Evolutionary conservation across 1,284 basidiomycete genomes (phyloP), one percentile per base, ranked within the genome.

Genomic region (Moniliella sp.): DNA sequence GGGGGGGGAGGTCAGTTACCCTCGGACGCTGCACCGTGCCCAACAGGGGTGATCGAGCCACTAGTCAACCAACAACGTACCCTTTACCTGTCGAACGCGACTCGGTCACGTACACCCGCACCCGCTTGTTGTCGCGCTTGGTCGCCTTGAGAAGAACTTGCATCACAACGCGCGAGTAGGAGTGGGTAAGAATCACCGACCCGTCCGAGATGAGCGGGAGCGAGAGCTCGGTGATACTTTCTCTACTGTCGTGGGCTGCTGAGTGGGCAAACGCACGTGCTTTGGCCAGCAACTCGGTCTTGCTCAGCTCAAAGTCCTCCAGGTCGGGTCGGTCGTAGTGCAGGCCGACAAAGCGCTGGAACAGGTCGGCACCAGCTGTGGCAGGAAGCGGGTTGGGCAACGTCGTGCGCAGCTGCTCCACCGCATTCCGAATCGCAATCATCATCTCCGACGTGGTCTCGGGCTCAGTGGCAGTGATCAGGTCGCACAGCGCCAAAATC

Each of bases 41-140:
- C n/a, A n/a, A n/a, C n/a, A n/a, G n/a, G n/a, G n/a, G n/a, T n/a
- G n/a, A n/a, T n/a, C n/a, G n/a, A n/a, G n/a, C n/a, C n/a, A n/a
- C n/a, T n/a, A n/a, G n/a, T n/a, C n/a, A n/a, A n/a, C n/a, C n/a
- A n/a, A n/a, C n/a, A 7, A 23, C 21, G 11, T 12, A 14, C 32
- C 50, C 46, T 4, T 78, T 67, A 42, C 78, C 75, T 56, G 74
- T 72, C 46, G 83, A 84, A 43, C 83, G 69, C 21, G 81, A 80
- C 70, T 93, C 83, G 34, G 91, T 93, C 33, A 99, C 91, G 61
- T 84, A 97, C 27, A 97, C 88, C 51, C 78, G 80, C 63, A 97
- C 83, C 34, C 84, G 71, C 65, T 93, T 94, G 56, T 74, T 73
- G 15, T 50, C 43, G 10, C 32, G 12, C 61, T 88, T 77, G 4